Evolutionary conservation across 2,329 filamentous ascomycete genomes (phyloP), one percentile per base, ranked within the genome.

Genomic region (Venturia asperata): DNA sequence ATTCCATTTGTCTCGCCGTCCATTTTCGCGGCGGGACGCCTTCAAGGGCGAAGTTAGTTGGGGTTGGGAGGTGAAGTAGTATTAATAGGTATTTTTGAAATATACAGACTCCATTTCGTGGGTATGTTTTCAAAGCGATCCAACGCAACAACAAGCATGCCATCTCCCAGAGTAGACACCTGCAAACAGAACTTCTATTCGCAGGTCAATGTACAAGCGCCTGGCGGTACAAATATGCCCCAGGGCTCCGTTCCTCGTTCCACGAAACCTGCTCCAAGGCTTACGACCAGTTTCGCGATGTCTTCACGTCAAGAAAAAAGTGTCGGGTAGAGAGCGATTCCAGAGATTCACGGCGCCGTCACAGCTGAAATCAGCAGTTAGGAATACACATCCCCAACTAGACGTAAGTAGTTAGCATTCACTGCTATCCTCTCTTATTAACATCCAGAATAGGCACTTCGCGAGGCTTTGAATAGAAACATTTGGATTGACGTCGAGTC

Each of bases 171-270:
- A 52, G 47, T 4, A 52, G 24, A 52, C 47, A 52, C 47, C 47
- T 27, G 27, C 52, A 58, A 58, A 27, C 10, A 58, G 27, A 58
- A 9, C 15, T 10, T 21, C 52, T 30, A 2, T 37, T 9, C 15
- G 27, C 27, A 34, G 15, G 17, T 37, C 52, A 9, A 63, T 63
- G 62, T 63, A 27, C 24, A 52, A 63, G 43, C 62, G 43, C 24
- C 34, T 63, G 43, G 62, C 62, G 19, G 21, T 45, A 24, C 24
- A 37, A 24, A 27, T 63, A n/a, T 63, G 62, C 47, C 62, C 43
- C 27, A 39, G 24, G 34, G 62, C 62, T 37, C 43, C 62, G 30
- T 63, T 63, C 43, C 34, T 63, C 19, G 62, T 63, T 30, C 62
- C 62, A 15, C 4, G 37, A n/a, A 62, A 34, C 15, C 37, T 39